Evolutionary conservation across 179 eudicot genomes (phyloP), one percentile per base, ranked within the genome.

Genomic region (Drosera spatulata): DNA sequence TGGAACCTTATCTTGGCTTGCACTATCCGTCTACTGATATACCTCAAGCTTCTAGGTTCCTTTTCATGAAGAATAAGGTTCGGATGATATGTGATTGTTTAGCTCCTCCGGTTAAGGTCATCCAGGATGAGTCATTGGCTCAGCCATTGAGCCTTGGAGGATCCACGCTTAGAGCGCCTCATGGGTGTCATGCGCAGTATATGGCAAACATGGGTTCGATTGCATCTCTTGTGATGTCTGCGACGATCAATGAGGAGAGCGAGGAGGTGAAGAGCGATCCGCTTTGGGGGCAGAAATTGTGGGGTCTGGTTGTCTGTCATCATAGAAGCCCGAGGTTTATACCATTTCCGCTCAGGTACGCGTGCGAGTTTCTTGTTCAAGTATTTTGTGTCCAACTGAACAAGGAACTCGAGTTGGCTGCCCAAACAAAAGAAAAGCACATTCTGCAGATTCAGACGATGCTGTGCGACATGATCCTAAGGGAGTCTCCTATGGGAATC

Each of bases 21-120:
- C 97, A 89, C 73, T 89, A 89, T 63, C 97, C 97, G 0, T 87
- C 97, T n/a, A 89, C 95, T 39, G 97, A 87, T 76, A 82, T 89
- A 49, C 97, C 97, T 10, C 97, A 89, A 70, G 97, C 97, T 61
- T 88, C 95, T 40, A 76, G 95, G 63, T 89, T 87, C 71, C 79
- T 89, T 43, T 89, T 89, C 74, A 74, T 87, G 81, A 85, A 79
- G 71, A 89, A 89, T 62, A 89, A 85, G 71, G 93, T 85, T 61
- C 74, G 97, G 61, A 87, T 89, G 93, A 89, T 89, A 62, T 84
- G 87, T 63, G 95, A 89, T 77, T 89, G 95, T 73, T 63, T 70
- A 42, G 80, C 91, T 39, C 61, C 72, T 47, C 83, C 89, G 0
- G 79, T 87, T 55, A 87, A 75, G 69, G 93, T 89, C 55, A 55